phyloP scores from a whole-genome alignment of 192 early-diverging fungal species.

The Lobosporangium transversale region DNA sequence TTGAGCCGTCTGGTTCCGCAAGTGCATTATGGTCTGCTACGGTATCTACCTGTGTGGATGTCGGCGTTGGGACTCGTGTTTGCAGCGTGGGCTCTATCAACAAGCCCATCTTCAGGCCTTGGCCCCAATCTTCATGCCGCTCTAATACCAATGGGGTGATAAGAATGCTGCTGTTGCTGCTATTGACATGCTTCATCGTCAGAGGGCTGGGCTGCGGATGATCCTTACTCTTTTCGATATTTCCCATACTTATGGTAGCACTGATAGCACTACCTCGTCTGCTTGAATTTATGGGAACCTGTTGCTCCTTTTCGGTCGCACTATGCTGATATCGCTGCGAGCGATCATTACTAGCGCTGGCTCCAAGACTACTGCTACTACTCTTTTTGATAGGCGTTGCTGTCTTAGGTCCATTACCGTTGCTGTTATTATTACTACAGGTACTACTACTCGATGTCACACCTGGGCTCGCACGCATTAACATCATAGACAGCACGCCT shows the following conservation, averaged over 20 bases:
- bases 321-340: constrained; percentile 6
- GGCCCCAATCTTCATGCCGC: constrained; percentile 37
- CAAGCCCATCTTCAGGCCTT: constrained; percentile 30
- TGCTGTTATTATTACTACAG: constrained; percentile 4
- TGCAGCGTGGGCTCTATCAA: constrained; percentile 36
- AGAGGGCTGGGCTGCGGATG: too few relatives aligned
- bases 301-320: constrained; percentile 6
- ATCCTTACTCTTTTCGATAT: not conserved
- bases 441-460: too few relatives aligned
- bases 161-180: not conserved
- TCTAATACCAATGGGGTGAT: constrained; percentile 38
- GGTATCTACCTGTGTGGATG: too few relatives aligned
- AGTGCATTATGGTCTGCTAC: too few relatives aligned
- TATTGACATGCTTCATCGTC: not conserved
- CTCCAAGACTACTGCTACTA: constrained; percentile 26
- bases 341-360: not conserved
- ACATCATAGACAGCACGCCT: constrained; percentile 51
- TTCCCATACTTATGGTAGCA: constrained; percentile 3
- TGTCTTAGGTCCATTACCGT: not conserved
- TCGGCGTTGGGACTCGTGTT: too few relatives aligned
- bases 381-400: constrained; percentile 33
- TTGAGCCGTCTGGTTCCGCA: too few relatives aligned
- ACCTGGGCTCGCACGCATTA: constrained; percentile 39
- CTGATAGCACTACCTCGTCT: constrained; percentile 30
- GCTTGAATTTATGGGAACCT: not conserved